Evolutionary conservation across 2,329 filamentous ascomycete species (phyloP), one percentile per base, ranked within the genome.

Genomic region (Colletotrichum tanaceti): DNA sequence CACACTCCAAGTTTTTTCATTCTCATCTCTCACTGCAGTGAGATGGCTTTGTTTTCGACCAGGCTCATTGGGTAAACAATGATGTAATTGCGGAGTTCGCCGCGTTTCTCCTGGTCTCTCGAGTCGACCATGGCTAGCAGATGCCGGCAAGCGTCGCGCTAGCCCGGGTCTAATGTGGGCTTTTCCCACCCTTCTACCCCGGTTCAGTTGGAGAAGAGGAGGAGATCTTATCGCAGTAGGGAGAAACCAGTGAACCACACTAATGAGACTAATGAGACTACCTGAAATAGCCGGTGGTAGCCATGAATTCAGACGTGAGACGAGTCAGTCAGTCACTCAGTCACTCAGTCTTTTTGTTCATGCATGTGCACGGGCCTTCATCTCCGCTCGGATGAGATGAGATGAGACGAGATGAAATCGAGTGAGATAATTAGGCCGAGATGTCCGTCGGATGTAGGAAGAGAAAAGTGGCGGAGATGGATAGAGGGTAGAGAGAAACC

Each of bases 61-160:
- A 35, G 32, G 32, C 32, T 55, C 5, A 43, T 35, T 11, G 35
- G 55, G 16, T 2, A 41, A n/a, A n/a, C 10, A 10, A 57, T 68
- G 65, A 68, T 68, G 65, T 68, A 68, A 68, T 65, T 38, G 49
- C 65, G 62, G 65, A 65, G 55, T 49, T 60, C 49, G 43, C 65
- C 65, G 62, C 39, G 41, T 20, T 3, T 43, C 7, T 35, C 32
- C 18, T 59, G 16, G 28, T 28, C 32, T 35, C 32, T 35, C 32
- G 2, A 35, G 32, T 22, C 22, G 32, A 38, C 22, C 4, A 35
- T 53, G 28, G 20, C 55, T 52, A 20, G 3, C 49, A 16, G 55
- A 46, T 65, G 54, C 55, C 49, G 62, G 35, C 44, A 57, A 35
- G 53, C 44, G 61, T 68, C 46, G 55, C 62, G 65, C 65, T 59